Evolutionary conservation across 495 filamentous ascomycete species (phyloP), one percentile per base, ranked within the genome.

Genomic region (Penicillium dipodomyicola): DNA sequence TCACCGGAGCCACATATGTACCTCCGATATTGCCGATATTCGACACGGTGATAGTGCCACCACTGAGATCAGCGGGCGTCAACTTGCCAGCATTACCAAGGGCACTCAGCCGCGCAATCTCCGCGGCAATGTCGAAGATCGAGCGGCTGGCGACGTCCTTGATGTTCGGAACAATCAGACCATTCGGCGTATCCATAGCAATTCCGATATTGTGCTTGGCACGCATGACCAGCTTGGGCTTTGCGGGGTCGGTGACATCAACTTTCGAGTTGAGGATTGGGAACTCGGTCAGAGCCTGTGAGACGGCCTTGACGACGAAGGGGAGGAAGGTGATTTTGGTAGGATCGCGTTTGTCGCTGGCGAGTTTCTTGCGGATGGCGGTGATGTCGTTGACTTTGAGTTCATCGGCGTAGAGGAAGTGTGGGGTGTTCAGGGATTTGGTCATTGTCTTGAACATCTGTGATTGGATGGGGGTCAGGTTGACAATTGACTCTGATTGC

Each of bases 381-480:
- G 82, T 83, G 2, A 97, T 78, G 19, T 82, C 72, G 51, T 85
- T 84, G 64, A 96, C 83, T 67, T 91, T 86, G 37, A 96, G 77
- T 67, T 92, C 88, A 69, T 96, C 90, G 12, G 90, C 85, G 71
- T 91, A 99, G 46, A 96, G 82, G 70, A 99, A 95, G 71, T 97
- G 95, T 0, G 94, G 95, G 58, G 93, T 97, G 45, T 64, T 82
- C 59, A 99, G 78, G 17, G 92, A 96, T 41, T 84, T 84, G 20
- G 93, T 97, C 95, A 99, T 99, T n/a, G 84, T 83, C 72, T 94
- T 96, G 83, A 96, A 97, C 95, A 99, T 99, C 65, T 90, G 86
- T 19, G 81, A 76, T 75, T 97, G 94, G 27, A 90, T 88, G 25
- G 84, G 84, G 4, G 90, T 89, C 19, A 99, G 75, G 52, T 82